These are phyloP conservation scores for Dictyophora rubrovolvata DNA, from an alignment of 768 basidiomycete genomes.

Conservation along the genomic window DNA sequence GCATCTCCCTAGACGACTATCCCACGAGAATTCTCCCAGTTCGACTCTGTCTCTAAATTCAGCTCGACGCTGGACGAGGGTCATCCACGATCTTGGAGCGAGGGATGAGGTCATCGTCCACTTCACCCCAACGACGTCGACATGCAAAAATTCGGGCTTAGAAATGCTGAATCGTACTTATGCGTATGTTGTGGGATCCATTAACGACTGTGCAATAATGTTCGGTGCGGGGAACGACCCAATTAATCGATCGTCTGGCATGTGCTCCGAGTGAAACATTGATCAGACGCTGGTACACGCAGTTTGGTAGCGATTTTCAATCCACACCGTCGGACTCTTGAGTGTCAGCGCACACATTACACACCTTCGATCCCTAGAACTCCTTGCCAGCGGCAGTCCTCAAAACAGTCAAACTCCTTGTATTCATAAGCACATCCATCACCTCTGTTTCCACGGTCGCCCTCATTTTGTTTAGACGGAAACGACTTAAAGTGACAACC, in stretches of 20 bases:
- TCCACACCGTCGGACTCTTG: conserved; percentile 28
- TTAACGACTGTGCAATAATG: conserved; percentile 55
- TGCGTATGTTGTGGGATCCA: conserved; percentile 43
- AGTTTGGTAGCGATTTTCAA: conserved; percentile 58
- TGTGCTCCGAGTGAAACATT: conserved; percentile 69
- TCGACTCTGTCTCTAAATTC: conserved; percentile 37
- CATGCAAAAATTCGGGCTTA: conserved; percentile 19
- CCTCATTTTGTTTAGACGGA: conserved; percentile 48
- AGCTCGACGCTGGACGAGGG: conserved; percentile 35
- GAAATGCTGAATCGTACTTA: conserved; percentile 27
- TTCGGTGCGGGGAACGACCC: conserved; percentile 44
- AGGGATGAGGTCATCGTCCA: background rate
- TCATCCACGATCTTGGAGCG: conserved; percentile 58
- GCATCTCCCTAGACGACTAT: conserved; percentile 84
- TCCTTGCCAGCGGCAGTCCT: conserved; percentile 69
- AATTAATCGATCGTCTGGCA: conserved; percentile 46
- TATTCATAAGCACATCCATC: conserved; percentile 72
- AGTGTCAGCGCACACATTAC: background rate
- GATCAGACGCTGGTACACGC: conserved; percentile 21
- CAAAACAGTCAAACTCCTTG: conserved; percentile 65
- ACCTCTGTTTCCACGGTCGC: conserved; percentile 63
- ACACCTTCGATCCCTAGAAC: background rate
- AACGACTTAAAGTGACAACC: conserved; percentile 68
- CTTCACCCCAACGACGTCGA: conserved; percentile 4
- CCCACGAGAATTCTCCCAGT: conserved; percentile 45